Evolutionary conservation across 2,329 filamentous ascomycete genomes (phyloP).

Genomic region (Sclerotinia subarctica): DNA sequence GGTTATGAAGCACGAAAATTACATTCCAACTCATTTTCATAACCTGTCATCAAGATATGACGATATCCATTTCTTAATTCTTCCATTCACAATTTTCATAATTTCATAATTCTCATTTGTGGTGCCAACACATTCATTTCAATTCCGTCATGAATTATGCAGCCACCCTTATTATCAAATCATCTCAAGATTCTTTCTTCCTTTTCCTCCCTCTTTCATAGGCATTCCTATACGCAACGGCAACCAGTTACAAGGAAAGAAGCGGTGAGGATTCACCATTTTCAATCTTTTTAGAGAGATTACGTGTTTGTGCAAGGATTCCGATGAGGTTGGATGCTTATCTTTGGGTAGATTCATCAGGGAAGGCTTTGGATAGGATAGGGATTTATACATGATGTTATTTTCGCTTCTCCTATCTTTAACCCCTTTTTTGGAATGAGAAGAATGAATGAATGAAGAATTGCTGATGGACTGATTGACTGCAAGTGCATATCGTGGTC

Average conservation of each 20-base stretch:
- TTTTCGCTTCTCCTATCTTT: background rate
- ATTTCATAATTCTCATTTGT: conserved; percentile 28
- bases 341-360: conserved; percentile 15
- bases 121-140: conserved; percentile 35
- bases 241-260: conserved; percentile 27
- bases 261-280: conserved; percentile 32
- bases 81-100: conserved; percentile 18
- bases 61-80: conserved; percentile 2
- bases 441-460: background rate
- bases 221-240: background rate
- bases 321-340: conserved; percentile 22
- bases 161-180: conserved; percentile 30
- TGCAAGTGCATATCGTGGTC: too few species aligned
- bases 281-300: conserved; percentile 11
- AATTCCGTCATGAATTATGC: conserved; percentile 37
- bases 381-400: background rate
- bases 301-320: conserved; percentile 27
- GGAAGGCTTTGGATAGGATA: background rate
- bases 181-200: background rate
- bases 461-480: background rate
- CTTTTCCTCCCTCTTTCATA: conserved; percentile 12
- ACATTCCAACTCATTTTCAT: background rate
- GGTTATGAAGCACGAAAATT: background rate
- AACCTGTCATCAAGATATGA: background rate
- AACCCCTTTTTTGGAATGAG: background rate